A percentile compares a stretch with the other conserved stretches of the same genome.
Conservation (phyloP, 2,329 filamentous ascomycete species). For the Exophiala calicioides region DNA sequence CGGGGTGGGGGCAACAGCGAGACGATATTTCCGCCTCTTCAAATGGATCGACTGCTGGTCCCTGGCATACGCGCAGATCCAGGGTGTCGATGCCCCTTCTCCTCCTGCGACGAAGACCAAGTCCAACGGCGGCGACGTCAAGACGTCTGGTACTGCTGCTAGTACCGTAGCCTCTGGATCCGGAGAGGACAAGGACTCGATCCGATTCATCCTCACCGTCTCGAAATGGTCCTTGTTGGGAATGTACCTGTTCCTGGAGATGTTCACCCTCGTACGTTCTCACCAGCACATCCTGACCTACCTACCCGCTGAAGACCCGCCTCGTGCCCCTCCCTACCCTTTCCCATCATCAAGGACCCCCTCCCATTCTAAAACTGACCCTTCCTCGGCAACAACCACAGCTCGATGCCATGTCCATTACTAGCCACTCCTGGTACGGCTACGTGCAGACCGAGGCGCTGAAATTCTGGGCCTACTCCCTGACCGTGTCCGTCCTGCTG, state of each 20-base stretch:
- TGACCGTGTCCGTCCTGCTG: slow-evolving; percentile 54
- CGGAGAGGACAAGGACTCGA: slow-evolving; percentile 18
- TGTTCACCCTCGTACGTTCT: too few species aligned
- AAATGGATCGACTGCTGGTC: slow-evolving; percentile 65
- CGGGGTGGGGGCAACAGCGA: too few species aligned
- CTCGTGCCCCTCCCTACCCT: too few species aligned
- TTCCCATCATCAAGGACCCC: too few species aligned
- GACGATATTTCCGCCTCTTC: slow-evolving; percentile 68
- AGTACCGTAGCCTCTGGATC: too few species aligned
- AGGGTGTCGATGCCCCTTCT: too few species aligned
- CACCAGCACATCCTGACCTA: too few species aligned
- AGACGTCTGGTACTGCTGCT: slow-evolving; percentile 11
- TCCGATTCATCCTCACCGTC: slow-evolving; percentile 55
- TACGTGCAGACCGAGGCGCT: slow-evolving; percentile 61
- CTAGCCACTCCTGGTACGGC: slow-evolving; percentile 45
- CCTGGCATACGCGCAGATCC: slow-evolving; percentile 46
- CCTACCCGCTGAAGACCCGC: too few species aligned
- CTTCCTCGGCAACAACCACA: slow-evolving; percentile 54
- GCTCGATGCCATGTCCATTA: slow-evolving; percentile 55
- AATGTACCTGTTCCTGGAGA: too few species aligned
- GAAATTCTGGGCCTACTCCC: slow-evolving; percentile 68
- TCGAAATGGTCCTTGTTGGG: slow-evolving; percentile 57
- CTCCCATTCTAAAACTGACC: slow-evolving; percentile 60
- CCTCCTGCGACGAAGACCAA: too few species aligned
- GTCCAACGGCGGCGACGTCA: slow-evolving; percentile 23